Percentiles rank a stretch among this genome's conserved stretches.
Evolutionary conservation across 2,329 filamentous ascomycete genomes (phyloP).

Genomic region (Alternaria novae-zelandiae): DNA sequence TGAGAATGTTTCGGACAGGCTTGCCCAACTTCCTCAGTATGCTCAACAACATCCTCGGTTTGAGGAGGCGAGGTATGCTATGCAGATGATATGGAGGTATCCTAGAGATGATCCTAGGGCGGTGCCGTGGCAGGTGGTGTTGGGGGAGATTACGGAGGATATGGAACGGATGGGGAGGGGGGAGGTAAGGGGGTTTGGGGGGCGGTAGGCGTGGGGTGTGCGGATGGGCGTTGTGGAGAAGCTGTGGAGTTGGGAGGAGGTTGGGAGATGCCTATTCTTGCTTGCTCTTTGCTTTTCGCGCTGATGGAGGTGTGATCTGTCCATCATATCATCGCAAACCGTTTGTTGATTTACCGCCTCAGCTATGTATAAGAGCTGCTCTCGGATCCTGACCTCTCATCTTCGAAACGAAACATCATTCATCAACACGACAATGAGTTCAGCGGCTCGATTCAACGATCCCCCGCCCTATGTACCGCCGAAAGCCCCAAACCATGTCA

Average conservation of each 20-base stretch:
- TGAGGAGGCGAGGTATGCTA: background rate
- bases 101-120: background rate
- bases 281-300: background rate
- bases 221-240: background rate
- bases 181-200: background rate
- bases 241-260: background rate
- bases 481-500: background rate
- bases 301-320: background rate
- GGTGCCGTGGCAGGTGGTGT: background rate
- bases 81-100: background rate
- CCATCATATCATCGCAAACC: background rate
- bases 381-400: background rate
- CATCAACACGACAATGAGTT: background rate
- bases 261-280: background rate
- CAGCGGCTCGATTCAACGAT: background rate
- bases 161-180: background rate
- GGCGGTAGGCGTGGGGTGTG: background rate
- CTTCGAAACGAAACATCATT: background rate
- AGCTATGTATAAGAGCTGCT: background rate
- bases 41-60: background rate
- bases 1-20: background rate
- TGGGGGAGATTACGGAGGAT: background rate
- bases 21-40: background rate
- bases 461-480: background rate
- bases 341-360: background rate